A percentile compares a stretch with the other conserved stretches of the same genome.
Evolutionary conservation across 306 rosid species (phyloP).

Genomic region (Delonix regia): DNA sequence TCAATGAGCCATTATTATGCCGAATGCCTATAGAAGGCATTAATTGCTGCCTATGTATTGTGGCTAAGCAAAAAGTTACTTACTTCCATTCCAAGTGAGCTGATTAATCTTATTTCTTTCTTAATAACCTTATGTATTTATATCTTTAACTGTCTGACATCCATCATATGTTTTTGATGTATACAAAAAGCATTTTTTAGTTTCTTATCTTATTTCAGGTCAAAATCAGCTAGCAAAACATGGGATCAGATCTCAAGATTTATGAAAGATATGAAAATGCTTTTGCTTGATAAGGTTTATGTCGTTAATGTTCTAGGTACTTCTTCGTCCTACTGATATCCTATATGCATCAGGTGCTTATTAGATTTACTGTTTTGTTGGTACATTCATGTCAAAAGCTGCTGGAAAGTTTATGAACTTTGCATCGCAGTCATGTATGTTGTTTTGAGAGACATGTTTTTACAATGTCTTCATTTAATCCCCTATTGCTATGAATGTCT

Average conservation of each 20-base stretch:
- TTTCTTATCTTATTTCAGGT: slow-evolving; percentile 46
- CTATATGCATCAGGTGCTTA: slow-evolving; percentile 23
- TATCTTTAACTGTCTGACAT: slow-evolving; percentile 24
- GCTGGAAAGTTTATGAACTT: slow-evolving; percentile 20
- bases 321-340: slow-evolving; percentile 29
- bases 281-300: slow-evolving; percentile 67
- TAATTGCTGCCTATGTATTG: not conserved
- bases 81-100: not conserved
- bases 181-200: not conserved
- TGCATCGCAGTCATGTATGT: not conserved
- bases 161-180: slow-evolving; percentile 18
- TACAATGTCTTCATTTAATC: slow-evolving; percentile 7
- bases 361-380: slow-evolving; percentile 16
- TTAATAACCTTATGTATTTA: slow-evolving; percentile 10
- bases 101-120: not conserved
- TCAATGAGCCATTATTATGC: not conserved
- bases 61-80: not conserved
- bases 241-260: slow-evolving; percentile 48
- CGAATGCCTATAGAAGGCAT: not conserved
- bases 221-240: slow-evolving; percentile 24
- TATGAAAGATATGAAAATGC: slow-evolving; percentile 66
- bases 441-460: slow-evolving; percentile 12
- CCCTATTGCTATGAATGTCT: slow-evolving; percentile 26
- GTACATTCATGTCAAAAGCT: slow-evolving; percentile 20
- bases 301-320: slow-evolving; percentile 77